Conservation (phyloP, 345 rosid genomes). For the Passiflora organensis region DNA sequence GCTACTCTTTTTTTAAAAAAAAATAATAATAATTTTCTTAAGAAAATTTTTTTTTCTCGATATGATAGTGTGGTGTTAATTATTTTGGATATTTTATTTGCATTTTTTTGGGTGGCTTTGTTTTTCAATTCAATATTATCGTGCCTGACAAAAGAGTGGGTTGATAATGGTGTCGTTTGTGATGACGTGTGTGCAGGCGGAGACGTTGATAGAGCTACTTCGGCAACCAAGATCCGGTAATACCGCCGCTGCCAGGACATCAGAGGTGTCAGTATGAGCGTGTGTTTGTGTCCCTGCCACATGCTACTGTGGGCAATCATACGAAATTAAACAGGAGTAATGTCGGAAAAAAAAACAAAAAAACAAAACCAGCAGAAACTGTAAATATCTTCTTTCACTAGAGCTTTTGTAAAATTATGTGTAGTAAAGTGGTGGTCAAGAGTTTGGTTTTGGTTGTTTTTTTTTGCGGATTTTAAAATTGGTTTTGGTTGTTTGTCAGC, state of each 20-base stretch:
- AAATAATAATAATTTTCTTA: too few relatives aligned
- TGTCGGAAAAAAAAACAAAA: neutral
- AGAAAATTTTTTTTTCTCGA: too few relatives aligned
- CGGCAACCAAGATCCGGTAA: conserved; percentile 88
- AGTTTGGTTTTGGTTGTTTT: conserved; percentile 9
- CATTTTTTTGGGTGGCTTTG: neutral
- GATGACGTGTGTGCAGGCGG: conserved; percentile 47
- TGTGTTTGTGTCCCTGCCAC: conserved; percentile 11
- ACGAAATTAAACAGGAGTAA: neutral
- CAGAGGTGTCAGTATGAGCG: conserved; percentile 36
- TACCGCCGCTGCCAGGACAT: conserved; percentile 49
- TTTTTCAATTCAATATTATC: neutral
- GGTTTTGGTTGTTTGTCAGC: neutral
- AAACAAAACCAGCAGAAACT: neutral
- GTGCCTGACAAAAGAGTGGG: conserved; percentile 12
- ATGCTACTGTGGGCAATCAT: conserved; percentile 21
- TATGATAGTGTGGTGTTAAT: neutral
- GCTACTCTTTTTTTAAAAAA: neutral
- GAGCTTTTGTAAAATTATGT: neutral
- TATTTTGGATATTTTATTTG: neutral
- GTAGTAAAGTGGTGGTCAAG: neutral
- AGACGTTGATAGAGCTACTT: conserved; percentile 62
- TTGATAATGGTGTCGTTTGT: conserved; percentile 25
- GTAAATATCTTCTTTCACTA: conserved; percentile 15
- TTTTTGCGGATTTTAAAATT: neutral